phyloP scores from a whole-genome alignment of 2,329 filamentous ascomycete species.

The Xylariaceae sp. region DNA sequence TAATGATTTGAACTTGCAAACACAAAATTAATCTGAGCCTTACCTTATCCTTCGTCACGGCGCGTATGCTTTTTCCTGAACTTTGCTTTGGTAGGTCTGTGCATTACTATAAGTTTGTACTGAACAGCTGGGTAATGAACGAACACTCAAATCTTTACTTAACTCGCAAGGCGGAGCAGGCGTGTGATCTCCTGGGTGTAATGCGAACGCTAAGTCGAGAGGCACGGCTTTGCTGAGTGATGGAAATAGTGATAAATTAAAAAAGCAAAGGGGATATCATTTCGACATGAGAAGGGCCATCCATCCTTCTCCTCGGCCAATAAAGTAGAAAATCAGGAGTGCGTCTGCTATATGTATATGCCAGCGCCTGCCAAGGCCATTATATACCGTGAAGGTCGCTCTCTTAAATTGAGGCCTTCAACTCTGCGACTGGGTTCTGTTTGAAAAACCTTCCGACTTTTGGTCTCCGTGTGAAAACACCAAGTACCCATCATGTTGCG shows the following conservation, averaged over 20 bases:
- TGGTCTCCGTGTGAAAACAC: not conserved
- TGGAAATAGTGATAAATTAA: not conserved
- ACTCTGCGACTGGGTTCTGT: not conserved
- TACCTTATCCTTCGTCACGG: too few relatives aligned
- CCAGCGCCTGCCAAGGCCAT: not conserved
- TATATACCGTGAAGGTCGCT: not conserved
- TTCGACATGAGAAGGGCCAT: conserved; percentile 3
- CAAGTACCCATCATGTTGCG: not conserved
- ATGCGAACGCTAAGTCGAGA: not conserved
- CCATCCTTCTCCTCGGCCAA: conserved; percentile 4
- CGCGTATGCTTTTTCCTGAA: too few relatives aligned
- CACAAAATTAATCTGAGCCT: too few relatives aligned
- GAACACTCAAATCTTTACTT: too few relatives aligned
- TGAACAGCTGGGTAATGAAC: too few relatives aligned
- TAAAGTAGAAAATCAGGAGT: conserved; percentile 17
- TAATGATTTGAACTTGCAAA: too few relatives aligned
- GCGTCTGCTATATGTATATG: conserved; percentile 8
- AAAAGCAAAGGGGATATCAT: conserved; percentile 5
- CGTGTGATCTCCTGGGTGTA: not conserved
- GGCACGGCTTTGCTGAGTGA: not conserved
- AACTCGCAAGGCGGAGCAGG: not conserved
- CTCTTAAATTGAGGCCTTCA: not conserved
- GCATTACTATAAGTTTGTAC: too few relatives aligned
- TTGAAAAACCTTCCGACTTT: not conserved
- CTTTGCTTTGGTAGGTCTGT: too few relatives aligned